Base-by-base conservation (phyloP, 2,329 filamentous ascomycete genomes). In the Blastomyces parvus region DNA sequence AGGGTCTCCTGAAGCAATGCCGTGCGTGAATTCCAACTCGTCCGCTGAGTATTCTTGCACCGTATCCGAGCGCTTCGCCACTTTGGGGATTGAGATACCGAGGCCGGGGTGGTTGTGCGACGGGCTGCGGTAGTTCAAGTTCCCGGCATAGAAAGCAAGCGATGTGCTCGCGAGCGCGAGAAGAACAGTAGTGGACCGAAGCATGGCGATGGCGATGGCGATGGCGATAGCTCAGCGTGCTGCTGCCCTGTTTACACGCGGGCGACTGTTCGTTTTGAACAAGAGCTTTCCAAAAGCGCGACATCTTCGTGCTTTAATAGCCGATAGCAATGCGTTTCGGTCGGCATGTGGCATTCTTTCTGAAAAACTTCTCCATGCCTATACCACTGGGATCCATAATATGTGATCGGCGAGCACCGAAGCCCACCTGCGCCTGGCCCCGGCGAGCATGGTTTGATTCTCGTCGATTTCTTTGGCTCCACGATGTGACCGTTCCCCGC, bases 11-110 rank as follows among this genome's bases (percentile, higher is more conserved):
- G 79, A 81, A 27, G 81, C 81, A 11, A 86, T 81, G 25, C 85
- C 86, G 67, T 88, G 86, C 3, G 84, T 88, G 74, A 88, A 88
- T 68, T 81, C 83, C 62, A 88, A 76, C 68, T 79, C 71, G 65
- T 77, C 77, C 22, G 78, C 70, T 42, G 77, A 73, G 7, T 76
- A 72, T 7, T 65, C 62, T 25, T 13, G 7, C 14, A 30, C 25
- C 25, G 57, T 42, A 27, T 77, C 77, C 56, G 80, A 81, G 36
- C 85, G 80, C 71, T 82, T 83, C 58, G 82, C 80, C 59, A 88
- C 81, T 65, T 82, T 84, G 53, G 80, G 80, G 14, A 88, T 80
- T 19, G 86, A 82, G 57, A 90, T 82, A 3, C 86, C 87, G 11
- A 90, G 78, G 42, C 79, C 77, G 4, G 82, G 80, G 66, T 89